A percentile compares a stretch with the other conserved stretches of the same genome.
Evolutionary conservation across 2,329 filamentous ascomycete species (phyloP).

Genomic region (Fusarium torulosum): DNA sequence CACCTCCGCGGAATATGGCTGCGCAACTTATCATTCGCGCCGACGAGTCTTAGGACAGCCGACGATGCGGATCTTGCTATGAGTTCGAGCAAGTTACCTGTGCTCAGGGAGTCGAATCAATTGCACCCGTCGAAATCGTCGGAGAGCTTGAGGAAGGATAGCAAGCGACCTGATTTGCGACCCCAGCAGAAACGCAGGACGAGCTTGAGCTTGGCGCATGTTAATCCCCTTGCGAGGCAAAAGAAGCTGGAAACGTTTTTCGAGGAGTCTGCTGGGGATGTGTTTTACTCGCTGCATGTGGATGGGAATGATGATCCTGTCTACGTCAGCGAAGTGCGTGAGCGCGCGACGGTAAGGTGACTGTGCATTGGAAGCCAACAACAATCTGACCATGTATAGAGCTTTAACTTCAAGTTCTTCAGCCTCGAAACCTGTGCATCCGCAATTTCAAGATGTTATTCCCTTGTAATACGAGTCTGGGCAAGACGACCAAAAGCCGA

Average conservation of each 20-base stretch:
- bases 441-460: conserved; percentile 72
- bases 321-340: conserved; percentile 88
- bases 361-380: background rate
- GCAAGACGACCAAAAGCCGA: conserved; percentile 64
- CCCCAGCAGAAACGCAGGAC: conserved; percentile 57
- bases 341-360: conserved; percentile 74
- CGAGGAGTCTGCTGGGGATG: conserved; percentile 80
- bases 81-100: conserved; percentile 73
- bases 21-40: conserved; percentile 82
- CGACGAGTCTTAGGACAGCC: conserved; percentile 73
- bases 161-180: conserved; percentile 53
- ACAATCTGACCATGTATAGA: conserved; percentile 59
- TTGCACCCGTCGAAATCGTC: conserved; percentile 70
- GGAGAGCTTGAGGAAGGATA: conserved; percentile 60
- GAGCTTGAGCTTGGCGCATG: conserved; percentile 63
- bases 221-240: conserved; percentile 69
- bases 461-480: conserved; percentile 80
- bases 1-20: conserved; percentile 89
- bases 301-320: conserved; percentile 75
- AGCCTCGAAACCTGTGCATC: conserved; percentile 76
- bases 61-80: conserved; percentile 82
- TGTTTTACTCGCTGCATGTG: conserved; percentile 88
- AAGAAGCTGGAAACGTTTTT: conserved; percentile 80
- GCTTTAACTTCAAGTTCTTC: conserved; percentile 90
- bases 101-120: conserved; percentile 61